Conservation (phyloP, 2,329 filamentous ascomycete species). For the Aureobasidium pullulans region DNA sequence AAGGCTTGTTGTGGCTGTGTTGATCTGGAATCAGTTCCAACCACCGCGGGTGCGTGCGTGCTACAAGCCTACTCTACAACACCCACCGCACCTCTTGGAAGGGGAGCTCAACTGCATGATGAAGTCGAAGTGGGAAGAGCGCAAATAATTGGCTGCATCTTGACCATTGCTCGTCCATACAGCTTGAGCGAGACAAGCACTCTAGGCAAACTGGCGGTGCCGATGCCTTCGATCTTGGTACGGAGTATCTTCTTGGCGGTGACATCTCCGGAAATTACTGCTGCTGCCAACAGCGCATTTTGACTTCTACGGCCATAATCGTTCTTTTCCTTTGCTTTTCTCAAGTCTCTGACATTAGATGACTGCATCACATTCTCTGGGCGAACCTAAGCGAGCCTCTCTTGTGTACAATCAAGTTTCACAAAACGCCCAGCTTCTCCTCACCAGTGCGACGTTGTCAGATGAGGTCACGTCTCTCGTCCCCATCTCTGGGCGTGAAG, state of each 20-base stretch:
- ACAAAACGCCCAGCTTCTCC: too few relatives aligned
- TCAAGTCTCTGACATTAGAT: background rate
- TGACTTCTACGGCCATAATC: background rate
- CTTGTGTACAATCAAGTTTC: too few relatives aligned
- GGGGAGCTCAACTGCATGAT: fast-evolving
- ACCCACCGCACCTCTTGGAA: too few relatives aligned
- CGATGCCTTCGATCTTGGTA: background rate
- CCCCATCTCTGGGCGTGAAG: too few relatives aligned
- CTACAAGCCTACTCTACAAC: too few relatives aligned
- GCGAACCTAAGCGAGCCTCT: background rate
- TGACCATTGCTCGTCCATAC: background rate
- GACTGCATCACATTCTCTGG: background rate
- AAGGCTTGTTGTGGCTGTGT: conserved; percentile 8
- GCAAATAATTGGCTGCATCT: background rate
- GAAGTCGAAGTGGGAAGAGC: background rate
- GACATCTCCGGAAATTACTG: conserved; percentile 6
- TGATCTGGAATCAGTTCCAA: background rate
- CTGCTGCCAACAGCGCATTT: background rate
- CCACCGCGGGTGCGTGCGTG: background rate
- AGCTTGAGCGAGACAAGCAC: background rate
- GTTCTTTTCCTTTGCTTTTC: background rate
- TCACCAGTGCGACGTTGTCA: too few relatives aligned
- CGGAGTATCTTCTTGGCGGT: background rate
- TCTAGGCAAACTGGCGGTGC: background rate
- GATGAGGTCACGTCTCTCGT: too few relatives aligned